These are phyloP conservation scores for Lipomyces starkeyi DNA, from an alignment of 805 yeast species.

Conservation along the genomic window DNA sequence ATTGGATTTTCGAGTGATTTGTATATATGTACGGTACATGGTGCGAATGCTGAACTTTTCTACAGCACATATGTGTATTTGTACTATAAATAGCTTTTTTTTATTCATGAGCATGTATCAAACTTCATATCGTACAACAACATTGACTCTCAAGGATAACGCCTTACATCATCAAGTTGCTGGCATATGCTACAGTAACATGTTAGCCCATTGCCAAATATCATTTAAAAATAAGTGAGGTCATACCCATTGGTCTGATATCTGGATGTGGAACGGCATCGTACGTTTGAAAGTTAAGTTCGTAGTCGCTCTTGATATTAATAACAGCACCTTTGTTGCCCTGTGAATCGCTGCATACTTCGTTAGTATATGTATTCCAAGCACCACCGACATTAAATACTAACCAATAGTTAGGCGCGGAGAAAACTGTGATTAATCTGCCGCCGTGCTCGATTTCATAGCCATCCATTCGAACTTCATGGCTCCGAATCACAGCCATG, in stretches of 20 bases:
- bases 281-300: slow-evolving; percentile 60
- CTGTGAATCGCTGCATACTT: slow-evolving; percentile 70
- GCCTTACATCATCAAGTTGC: slow-evolving; percentile 31
- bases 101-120: not conserved
- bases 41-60: not conserved
- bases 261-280: slow-evolving; percentile 89
- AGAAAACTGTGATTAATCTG: slow-evolving; percentile 86
- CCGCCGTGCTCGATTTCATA: slow-evolving; percentile 88
- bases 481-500: slow-evolving; percentile 86
- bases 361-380: not conserved
- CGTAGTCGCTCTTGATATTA: slow-evolving; percentile 62
- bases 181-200: slow-evolving; percentile 34
- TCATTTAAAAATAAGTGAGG: not conserved
- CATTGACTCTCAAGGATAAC: not conserved
- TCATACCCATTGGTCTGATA: slow-evolving; percentile 80
- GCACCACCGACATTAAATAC: slow-evolving; percentile 6
- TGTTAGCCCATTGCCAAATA: not conserved
- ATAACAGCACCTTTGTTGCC: slow-evolving; percentile 92
- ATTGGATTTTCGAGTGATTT: not conserved
- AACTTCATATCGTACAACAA: not conserved
- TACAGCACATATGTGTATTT: not conserved
- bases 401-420: slow-evolving; percentile 85
- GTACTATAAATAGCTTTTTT: not conserved
- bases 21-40: not conserved
- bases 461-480: slow-evolving; percentile 93